A percentile compares a stretch with the other conserved stretches of the same genome.
Evolutionary conservation across 352 stramenopile genomes (phyloP).

Genomic region (Pythium dissotocum): DNA sequence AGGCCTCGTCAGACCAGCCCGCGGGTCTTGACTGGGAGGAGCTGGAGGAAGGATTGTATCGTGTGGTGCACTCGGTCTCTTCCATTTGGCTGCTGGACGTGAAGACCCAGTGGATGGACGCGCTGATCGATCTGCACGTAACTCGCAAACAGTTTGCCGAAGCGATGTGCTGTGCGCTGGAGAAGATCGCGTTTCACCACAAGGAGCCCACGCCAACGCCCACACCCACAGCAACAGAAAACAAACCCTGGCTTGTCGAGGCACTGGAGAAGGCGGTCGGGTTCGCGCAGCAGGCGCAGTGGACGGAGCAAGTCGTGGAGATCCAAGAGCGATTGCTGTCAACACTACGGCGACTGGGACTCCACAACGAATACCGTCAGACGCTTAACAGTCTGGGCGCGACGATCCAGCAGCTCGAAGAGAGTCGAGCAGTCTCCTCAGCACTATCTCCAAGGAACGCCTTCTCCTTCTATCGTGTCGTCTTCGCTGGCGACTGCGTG

Average conservation of each 20-base stretch:
- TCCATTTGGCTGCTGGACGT: slow-evolving; percentile 52
- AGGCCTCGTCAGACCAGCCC: background rate
- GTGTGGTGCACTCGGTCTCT: slow-evolving; percentile 54
- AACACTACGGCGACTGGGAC: slow-evolving; percentile 34
- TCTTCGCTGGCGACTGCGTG: slow-evolving; percentile 55
- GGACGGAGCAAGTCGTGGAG: slow-evolving; percentile 51
- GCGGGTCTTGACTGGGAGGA: slow-evolving; percentile 44
- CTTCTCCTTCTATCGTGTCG: slow-evolving; percentile 61
- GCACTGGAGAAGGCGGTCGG: slow-evolving; percentile 45
- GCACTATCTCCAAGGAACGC: background rate
- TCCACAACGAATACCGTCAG: slow-evolving; percentile 51
- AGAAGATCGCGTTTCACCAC: slow-evolving; percentile 41
- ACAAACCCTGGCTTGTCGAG: slow-evolving; percentile 32
- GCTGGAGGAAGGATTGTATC: slow-evolving; percentile 64
- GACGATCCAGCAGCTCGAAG: slow-evolving; percentile 31
- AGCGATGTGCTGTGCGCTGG: slow-evolving; percentile 58
- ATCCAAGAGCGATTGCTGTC: slow-evolving; percentile 57
- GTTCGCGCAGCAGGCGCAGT: slow-evolving; percentile 46
- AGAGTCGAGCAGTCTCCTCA: slow-evolving; percentile 1
- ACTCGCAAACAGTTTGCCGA: slow-evolving; percentile 47
- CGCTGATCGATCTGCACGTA: slow-evolving; percentile 55
- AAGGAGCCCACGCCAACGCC: background rate
- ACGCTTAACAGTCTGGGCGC: slow-evolving; percentile 45
- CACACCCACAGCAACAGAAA: too few relatives aligned
- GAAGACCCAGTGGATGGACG: slow-evolving; percentile 64